Evolutionary conservation across 495 filamentous ascomycete species (phyloP), one percentile per base, ranked within the genome.

Genomic region (Lepidopterella palustris): DNA sequence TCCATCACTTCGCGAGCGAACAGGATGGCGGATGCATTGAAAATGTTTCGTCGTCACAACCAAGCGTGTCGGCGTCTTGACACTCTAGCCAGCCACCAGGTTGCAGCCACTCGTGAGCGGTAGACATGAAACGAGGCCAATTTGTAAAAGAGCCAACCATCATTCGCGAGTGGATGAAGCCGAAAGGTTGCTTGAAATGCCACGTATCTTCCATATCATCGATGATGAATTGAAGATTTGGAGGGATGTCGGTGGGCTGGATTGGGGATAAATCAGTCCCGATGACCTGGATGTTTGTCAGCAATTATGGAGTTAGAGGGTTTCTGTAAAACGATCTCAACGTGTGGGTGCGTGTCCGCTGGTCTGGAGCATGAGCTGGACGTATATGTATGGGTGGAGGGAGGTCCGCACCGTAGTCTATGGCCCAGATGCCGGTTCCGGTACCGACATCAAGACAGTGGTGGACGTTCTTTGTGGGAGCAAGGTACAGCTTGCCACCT

Each of bases 401-500:
- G 58, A 57, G 8, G 6, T 42, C 18, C 20, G 24, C 24, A 50
- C 47, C 60, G 31, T 59, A 63, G 4, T 66, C 63, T 24, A 66
- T 60, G 2, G 55, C 56, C 63, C 63, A 66, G 20, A 63, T 59
- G 6, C 63, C 63, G 0, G 60, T 66, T 20, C 63, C 63, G 0
- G 63, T 66, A 0, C 55, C 63, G 29, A 66, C 58, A 29, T 66
- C 63, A 11, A 66, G 57, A 28, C 58, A 56, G 29, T 40, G 56
- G 3, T 27, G 49, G 26, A 49, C 47, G 13, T 24, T 27, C 9
- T 65, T 35, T 28, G 77, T 63, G 25, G 67, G 84, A 3, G 84
- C 79, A 45, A 80, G 77, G 65, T 77, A 77, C 0, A 88, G 71
- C 60, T 73, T 70, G n/a, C 78, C 77, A 29, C 76, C 73, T 39